Evolutionary conservation across 2,329 filamentous ascomycete genomes (phyloP).

Genomic region (Hymenoscyphus linearis): DNA sequence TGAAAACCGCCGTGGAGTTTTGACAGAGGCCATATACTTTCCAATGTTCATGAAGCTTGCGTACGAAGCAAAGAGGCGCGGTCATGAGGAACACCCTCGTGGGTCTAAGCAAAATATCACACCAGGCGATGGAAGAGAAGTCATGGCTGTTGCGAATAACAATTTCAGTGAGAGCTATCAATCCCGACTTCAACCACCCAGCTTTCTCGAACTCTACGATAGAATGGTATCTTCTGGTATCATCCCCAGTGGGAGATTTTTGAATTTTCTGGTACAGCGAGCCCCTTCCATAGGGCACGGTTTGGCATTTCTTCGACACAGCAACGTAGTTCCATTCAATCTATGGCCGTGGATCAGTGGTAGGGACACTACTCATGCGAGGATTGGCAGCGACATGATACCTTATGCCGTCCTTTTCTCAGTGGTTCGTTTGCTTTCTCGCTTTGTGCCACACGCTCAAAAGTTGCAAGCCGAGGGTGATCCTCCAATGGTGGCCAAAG

Average conservation of each 20-base stretch:
- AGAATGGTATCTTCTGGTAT: conserved; percentile 50
- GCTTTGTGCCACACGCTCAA: conserved; percentile 30
- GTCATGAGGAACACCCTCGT: not conserved
- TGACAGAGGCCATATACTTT: conserved; percentile 44
- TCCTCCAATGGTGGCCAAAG: not conserved
- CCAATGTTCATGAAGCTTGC: conserved; percentile 57
- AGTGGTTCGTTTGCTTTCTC: conserved; percentile 47
- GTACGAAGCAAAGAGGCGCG: conserved; percentile 29
- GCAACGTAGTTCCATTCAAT: conserved; percentile 24
- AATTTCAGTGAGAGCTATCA: conserved; percentile 62
- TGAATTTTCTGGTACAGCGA: conserved; percentile 51
- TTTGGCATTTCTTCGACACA: conserved; percentile 45
- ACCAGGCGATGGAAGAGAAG: conserved; percentile 57
- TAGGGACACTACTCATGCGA: not conserved
- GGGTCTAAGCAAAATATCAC: conserved; percentile 29
- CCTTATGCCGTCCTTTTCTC: conserved; percentile 38
- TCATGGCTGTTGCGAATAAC: conserved; percentile 47
- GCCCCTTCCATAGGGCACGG: conserved; percentile 44
- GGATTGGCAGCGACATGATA: conserved; percentile 25
- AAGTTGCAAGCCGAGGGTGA: not conserved
- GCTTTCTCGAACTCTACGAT: conserved; percentile 51
- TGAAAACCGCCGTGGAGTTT: conserved; percentile 33
- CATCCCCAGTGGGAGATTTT: conserved; percentile 42
- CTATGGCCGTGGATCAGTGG: conserved; percentile 17
- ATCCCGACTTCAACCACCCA: conserved; percentile 56